Percentiles rank a stretch among this genome's conserved stretches.
Conservation (phyloP, 169 alveolate species). For the Plasmodium vivax region DNA sequence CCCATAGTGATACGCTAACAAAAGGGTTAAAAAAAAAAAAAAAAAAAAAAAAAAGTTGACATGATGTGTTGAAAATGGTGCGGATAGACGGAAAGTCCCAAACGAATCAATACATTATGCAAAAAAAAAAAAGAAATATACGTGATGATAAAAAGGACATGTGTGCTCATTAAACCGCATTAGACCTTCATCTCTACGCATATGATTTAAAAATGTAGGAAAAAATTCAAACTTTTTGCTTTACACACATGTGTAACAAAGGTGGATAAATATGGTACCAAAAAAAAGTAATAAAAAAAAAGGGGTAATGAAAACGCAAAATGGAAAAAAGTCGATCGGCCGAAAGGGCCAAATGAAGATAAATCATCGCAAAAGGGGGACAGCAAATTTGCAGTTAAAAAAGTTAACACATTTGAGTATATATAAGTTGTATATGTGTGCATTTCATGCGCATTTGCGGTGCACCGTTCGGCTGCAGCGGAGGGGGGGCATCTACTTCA, state of each 20-base stretch:
- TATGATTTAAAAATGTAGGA: neutral
- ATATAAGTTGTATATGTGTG: neutral
- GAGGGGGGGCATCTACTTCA: neutral
- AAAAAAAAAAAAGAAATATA: neutral
- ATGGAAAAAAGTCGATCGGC: neutral
- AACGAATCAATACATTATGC: neutral
- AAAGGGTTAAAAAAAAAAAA: conserved; percentile 1
- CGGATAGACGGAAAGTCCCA: neutral
- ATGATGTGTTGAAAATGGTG: neutral
- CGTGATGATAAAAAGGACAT: neutral
- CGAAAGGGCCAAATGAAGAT: neutral
- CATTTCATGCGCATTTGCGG: neutral
- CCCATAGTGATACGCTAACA: neutral
- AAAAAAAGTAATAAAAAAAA: neutral
- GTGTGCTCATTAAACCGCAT: neutral
- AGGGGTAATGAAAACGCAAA: neutral
- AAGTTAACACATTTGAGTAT: neutral
- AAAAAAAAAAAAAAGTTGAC: neutral
- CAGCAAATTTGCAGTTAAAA: neutral
- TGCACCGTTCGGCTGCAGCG: neutral
- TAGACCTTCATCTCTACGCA: neutral
- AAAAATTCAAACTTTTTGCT: neutral
- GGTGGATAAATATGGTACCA: neutral
- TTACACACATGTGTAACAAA: neutral
- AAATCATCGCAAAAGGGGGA: neutral